A percentile compares a stretch with the other conserved stretches of the same genome.
phyloP scores from a whole-genome alignment of 495 filamentous ascomycete genomes.

The Copromyces sp. region DNA sequence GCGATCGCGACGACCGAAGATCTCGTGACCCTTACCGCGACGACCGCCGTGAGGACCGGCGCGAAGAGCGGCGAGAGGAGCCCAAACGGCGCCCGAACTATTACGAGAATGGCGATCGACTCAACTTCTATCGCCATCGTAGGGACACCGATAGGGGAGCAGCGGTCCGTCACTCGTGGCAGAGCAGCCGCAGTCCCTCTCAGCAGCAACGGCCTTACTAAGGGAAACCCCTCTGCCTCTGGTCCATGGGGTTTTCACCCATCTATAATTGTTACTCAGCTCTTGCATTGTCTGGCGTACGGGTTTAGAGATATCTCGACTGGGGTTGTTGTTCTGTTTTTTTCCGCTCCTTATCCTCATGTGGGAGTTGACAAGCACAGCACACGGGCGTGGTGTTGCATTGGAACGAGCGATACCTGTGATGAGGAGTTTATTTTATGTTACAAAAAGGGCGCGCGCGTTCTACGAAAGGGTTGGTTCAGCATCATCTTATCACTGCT shows the following conservation, averaged over 20 bases:
- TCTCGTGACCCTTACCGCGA: constrained; percentile 28
- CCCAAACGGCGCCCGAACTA: constrained; percentile 19
- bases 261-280: constrained; percentile 12
- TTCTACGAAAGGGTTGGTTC: background rate
- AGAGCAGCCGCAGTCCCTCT: constrained; percentile 20
- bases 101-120: constrained; percentile 25
- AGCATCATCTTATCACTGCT: background rate
- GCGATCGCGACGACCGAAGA: constrained; percentile 26
- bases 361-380: background rate
- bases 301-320: background rate
- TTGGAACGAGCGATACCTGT: background rate
- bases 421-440: background rate
- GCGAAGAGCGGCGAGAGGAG: constrained; percentile 24
- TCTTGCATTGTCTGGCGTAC: constrained; percentile 14
- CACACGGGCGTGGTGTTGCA: background rate
- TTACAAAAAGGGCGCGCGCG: background rate
- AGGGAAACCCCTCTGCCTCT: background rate
- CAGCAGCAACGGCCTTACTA: constrained; percentile 22
- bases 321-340: background rate
- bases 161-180: constrained; percentile 21
- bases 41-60: constrained; percentile 20
- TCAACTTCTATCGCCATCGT: constrained; percentile 26
- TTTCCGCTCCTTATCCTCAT: background rate
- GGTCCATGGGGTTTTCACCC: background rate
- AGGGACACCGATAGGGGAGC: constrained; percentile 16